A percentile compares a stretch with the other conserved stretches of the same genome.
These are phyloP conservation scores for button mushroom (Agaricus bisporus) DNA, from an alignment of 768 basidiomycete genomes.

Conservation along the genomic window DNA sequence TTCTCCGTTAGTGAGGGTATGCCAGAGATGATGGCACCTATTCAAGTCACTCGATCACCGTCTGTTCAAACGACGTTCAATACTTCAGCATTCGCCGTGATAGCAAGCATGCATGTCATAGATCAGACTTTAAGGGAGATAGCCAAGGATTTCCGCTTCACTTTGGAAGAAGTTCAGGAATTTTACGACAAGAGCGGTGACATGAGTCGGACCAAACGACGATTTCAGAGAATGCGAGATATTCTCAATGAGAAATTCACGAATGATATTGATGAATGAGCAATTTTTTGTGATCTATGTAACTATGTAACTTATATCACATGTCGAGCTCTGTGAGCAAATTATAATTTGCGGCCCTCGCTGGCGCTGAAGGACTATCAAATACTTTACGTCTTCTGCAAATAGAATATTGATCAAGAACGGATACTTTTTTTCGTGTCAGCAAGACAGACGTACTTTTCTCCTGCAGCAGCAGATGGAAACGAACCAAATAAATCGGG, in stretches of 20 bases:
- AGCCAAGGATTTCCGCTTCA: slow-evolving; percentile 64
- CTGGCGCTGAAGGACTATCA: slow-evolving; percentile 76
- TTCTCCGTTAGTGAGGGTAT: slow-evolving; percentile 2
- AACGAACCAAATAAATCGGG: slow-evolving; percentile 94
- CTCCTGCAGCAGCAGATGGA: slow-evolving; percentile 93
- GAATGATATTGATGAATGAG: slow-evolving; percentile 19
- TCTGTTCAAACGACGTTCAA: slow-evolving; percentile 15
- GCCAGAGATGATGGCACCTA: neutral
- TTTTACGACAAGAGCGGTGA: slow-evolving; percentile 73
- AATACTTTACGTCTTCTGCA: slow-evolving; percentile 69
- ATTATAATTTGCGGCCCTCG: slow-evolving; percentile 64
- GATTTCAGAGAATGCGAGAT: slow-evolving; percentile 67
- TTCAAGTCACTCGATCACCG: neutral
- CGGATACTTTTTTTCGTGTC: neutral
- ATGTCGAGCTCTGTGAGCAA: slow-evolving; percentile 59
- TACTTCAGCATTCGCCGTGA: slow-evolving; percentile 27
- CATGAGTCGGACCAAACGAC: slow-evolving; percentile 54
- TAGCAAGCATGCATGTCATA: slow-evolving; percentile 52
- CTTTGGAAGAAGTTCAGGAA: slow-evolving; percentile 70
- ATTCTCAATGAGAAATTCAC: slow-evolving; percentile 32
- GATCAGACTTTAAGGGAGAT: slow-evolving; percentile 63
- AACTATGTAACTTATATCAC: slow-evolving; percentile 16
- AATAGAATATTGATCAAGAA: slow-evolving; percentile 8
- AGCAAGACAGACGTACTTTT: slow-evolving; percentile 54
- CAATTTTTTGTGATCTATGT: too few species aligned